A percentile compares a stretch with the other conserved stretches of the same genome.
Evolutionary conservation across 2,329 filamentous ascomycete genomes (phyloP).

Genomic region (Exophiala aquamarina): DNA sequence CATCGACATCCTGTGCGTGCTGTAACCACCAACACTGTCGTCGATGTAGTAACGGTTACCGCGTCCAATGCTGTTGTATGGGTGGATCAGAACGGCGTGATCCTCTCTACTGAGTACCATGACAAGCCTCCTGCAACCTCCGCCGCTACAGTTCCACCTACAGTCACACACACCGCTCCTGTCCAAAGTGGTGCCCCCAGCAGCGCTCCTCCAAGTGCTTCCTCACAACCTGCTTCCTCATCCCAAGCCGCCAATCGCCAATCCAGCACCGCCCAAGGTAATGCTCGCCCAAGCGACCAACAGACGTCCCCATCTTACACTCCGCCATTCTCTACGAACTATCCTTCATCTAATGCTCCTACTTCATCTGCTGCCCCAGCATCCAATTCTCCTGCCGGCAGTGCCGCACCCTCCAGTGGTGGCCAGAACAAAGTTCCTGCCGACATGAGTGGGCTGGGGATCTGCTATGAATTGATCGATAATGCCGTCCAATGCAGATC

Average conservation of each 20-base stretch:
- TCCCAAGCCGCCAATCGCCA: too few species aligned
- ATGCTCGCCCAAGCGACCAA: conserved; percentile 3
- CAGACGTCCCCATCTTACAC: conserved; percentile 18
- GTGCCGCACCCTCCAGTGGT: conserved; percentile 9
- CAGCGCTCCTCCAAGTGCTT: too few species aligned
- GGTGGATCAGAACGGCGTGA: conserved; percentile 58
- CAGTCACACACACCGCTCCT: conserved; percentile 18
- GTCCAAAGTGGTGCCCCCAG: too few species aligned
- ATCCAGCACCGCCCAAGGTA: conserved; percentile 19
- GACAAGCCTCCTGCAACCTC: conserved; percentile 9
- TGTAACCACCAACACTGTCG: conserved; percentile 13
- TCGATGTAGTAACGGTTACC: conserved; percentile 20
- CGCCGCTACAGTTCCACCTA: neutral
- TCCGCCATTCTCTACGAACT: conserved; percentile 19
- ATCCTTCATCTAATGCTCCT: conserved; percentile 20
- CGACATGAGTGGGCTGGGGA: conserved; percentile 43
- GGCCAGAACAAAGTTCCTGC: neutral
- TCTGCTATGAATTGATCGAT: conserved; percentile 61
- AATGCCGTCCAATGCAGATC: conserved; percentile 65
- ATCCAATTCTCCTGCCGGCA: conserved; percentile 1
- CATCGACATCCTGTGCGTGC: conserved; percentile 17
- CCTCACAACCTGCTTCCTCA: conserved; percentile 5
- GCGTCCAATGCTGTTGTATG: conserved; percentile 50
- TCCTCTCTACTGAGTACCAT: conserved; percentile 44
- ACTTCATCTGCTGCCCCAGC: conserved; percentile 1